phyloP scores from a whole-genome alignment of 768 basidiomycete genomes.

The Lyophyllum decastes region DNA sequence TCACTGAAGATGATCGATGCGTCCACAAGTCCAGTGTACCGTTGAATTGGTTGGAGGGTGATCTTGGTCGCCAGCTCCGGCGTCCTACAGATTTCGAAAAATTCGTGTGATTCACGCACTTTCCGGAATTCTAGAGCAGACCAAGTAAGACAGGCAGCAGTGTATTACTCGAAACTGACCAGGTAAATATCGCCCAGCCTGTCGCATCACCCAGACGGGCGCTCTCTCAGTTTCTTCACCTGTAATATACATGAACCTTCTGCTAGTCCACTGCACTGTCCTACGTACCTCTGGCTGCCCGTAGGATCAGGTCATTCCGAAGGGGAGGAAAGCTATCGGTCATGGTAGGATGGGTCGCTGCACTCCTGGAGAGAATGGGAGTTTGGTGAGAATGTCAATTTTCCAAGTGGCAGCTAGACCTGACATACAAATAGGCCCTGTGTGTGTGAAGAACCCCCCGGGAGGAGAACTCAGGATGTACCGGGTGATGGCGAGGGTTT shows the following conservation, averaged over 20 bases:
- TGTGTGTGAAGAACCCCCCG: background rate
- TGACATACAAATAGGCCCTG: background rate
- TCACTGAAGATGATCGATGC: constrained; percentile 98
- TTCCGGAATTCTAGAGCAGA: constrained; percentile 76
- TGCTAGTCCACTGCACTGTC: background rate
- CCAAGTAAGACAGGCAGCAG: background rate
- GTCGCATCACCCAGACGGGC: constrained; percentile 99
- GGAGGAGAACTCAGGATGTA: background rate
- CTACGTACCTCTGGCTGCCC: constrained; percentile 76
- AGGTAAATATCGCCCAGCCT: constrained; percentile 94
- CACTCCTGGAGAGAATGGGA: background rate
- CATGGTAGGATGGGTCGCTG: constrained; percentile 27
- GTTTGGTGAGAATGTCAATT: background rate
- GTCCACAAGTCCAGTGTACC: constrained; percentile 85
- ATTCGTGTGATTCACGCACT: constrained; percentile 83
- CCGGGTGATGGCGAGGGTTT: background rate
- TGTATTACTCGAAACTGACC: constrained; percentile 46
- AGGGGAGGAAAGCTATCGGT: constrained; percentile 62
- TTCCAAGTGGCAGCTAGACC: background rate
- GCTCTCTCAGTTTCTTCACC: constrained; percentile 88
- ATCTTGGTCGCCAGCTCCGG: constrained; percentile 88
- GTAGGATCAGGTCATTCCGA: constrained; percentile 84
- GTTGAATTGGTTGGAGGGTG: constrained; percentile 91
- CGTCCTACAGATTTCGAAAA: constrained; percentile 93
- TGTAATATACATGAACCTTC: constrained; percentile 22